Percentiles rank a stretch among this genome's conserved stretches.
phyloP scores from a whole-genome alignment of 768 basidiomycete species.

The Wakefieldia striispora region DNA sequence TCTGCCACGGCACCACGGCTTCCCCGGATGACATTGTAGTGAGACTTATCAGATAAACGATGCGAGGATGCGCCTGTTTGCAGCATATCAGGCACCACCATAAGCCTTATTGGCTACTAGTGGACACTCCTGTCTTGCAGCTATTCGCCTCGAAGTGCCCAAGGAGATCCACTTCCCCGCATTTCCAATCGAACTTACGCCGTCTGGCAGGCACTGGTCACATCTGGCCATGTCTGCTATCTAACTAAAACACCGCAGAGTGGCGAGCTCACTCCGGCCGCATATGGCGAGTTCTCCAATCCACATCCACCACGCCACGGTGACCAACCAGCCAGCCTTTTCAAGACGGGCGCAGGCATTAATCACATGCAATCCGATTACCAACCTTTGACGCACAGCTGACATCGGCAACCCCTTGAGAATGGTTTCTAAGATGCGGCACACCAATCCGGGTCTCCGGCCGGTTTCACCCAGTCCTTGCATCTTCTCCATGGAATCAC shows the following conservation, averaged over 20 bases:
- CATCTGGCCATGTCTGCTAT: background rate
- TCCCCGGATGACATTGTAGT: background rate
- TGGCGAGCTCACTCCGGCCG: background rate
- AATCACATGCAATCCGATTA: background rate
- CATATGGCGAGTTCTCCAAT: background rate
- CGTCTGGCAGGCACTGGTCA: background rate
- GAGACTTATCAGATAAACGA: background rate
- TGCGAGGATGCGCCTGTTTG: background rate
- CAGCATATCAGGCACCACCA: slow-evolving; percentile 2
- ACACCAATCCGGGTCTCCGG: background rate
- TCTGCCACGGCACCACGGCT: slow-evolving; percentile 1
- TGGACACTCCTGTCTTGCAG: background rate
- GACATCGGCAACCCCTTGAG: too few relatives aligned
- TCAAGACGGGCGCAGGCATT: background rate
- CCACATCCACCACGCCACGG: background rate
- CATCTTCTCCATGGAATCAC: too few relatives aligned
- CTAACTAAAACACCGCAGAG: background rate
- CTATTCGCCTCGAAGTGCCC: background rate
- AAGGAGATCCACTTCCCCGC: background rate
- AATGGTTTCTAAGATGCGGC: background rate
- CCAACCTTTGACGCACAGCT: background rate
- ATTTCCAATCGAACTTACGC: background rate
- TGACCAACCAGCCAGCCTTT: too few relatives aligned
- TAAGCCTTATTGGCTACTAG: background rate
- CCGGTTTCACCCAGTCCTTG: background rate